Conservation (phyloP, 202 grass and related monocot genomes). For the Schoenoplectus tabernaemontani region DNA sequence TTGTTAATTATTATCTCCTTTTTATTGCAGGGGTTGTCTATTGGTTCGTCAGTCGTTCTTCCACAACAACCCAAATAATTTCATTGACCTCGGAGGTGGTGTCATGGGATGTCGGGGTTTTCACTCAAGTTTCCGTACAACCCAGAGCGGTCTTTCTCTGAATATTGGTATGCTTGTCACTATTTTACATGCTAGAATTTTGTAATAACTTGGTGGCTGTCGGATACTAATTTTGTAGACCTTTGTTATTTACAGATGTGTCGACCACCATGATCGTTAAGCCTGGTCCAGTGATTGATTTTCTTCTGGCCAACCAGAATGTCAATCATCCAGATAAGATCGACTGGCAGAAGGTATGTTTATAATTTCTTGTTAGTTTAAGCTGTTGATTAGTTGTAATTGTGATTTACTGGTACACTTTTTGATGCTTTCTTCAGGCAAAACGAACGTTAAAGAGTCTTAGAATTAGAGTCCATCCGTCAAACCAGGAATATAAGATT, state of each 20-base stretch:
- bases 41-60: slow-evolving; percentile 81
- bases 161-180: slow-evolving; percentile 46
- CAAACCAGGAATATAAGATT: slow-evolving; percentile 69
- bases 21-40: slow-evolving; percentile 60
- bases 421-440: slow-evolving; percentile 29
- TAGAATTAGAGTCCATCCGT: slow-evolving; percentile 41
- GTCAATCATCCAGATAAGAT: slow-evolving; percentile 41
- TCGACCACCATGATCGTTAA: slow-evolving; percentile 87
- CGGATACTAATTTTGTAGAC: slow-evolving; percentile 6
- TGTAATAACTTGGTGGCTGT: not conserved
- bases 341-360: slow-evolving; percentile 53
- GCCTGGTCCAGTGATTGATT: slow-evolving; percentile 68
- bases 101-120: slow-evolving; percentile 69
- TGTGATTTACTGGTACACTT: not conserved
- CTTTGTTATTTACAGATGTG: slow-evolving; percentile 43
- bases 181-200: not conserved
- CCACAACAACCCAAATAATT: slow-evolving; percentile 49
- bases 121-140: slow-evolving; percentile 71
- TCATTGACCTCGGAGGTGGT: slow-evolving; percentile 61
- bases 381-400: not conserved
- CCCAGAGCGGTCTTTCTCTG: slow-evolving; percentile 67
- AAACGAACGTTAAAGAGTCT: slow-evolving; percentile 54
- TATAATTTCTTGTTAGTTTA: not conserved
- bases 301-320: slow-evolving; percentile 68
- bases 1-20: slow-evolving; percentile 29